Base-by-base conservation (phyloP, 495 filamentous ascomycete genomes). In the Xylona heveae region DNA sequence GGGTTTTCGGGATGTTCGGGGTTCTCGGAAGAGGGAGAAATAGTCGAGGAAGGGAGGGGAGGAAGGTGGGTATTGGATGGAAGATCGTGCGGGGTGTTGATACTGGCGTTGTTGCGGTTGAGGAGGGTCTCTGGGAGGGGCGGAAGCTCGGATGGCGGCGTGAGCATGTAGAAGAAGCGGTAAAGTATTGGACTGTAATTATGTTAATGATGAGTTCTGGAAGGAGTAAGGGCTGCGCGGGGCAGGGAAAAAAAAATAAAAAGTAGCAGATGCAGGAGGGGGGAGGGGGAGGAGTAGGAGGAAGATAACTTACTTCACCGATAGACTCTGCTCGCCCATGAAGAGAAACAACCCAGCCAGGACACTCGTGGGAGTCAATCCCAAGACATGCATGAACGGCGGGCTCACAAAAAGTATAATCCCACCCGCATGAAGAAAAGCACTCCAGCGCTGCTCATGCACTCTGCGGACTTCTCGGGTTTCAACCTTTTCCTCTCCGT, bases 261-360 rank as follows among this genome's bases (percentile, higher is more conserved):
- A n/a, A n/a, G n/a, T n/a, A n/a, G n/a, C n/a, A n/a, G n/a, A n/a
- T n/a, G n/a, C n/a, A n/a, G n/a, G n/a, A n/a, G n/a, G n/a, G n/a
- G n/a, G n/a, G n/a, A n/a, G 19, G 15, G 18, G 9, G 13, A 30
- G 3, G 6, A 26, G 2, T 12, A 22, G 14, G 8, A 3, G 0
- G 6, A 18, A 20, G 15, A 14, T 1, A 4, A 28, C 44, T 18
- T 52, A 63, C 61, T 77, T 78, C 5, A 73, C 64, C 8, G 60
- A 61, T n/a, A 77, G 50, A 26, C 66, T 71, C 39, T 79, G 74
- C 39, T 77, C 69, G 6, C 71, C 73, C 73, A 78, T 77, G 48
- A 75, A 78, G 32, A 79, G 50, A 44, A 78, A 78, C 8, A 78
- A 49, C 1, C 71, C 73, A 0, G 71, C 73, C 1, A 78, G 54